phyloP scores from a whole-genome alignment of 2,329 filamentous ascomycete genomes.

The Arthrobotrys entomopaga region DNA sequence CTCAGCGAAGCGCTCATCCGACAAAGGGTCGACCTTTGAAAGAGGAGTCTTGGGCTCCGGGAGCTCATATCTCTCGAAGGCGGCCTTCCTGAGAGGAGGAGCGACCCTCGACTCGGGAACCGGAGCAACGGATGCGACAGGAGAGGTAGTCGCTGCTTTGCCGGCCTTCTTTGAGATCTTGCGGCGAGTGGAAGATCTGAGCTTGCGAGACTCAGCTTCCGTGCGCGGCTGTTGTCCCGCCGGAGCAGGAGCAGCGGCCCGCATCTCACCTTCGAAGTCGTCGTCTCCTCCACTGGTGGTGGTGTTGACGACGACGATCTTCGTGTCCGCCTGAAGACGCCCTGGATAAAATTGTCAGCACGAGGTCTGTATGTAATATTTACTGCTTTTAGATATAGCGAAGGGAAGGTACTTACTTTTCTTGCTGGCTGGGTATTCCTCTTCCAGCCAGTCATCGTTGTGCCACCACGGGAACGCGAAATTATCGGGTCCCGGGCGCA shows the following conservation, averaged over 20 bases:
- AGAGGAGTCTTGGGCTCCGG: conserved; percentile 22
- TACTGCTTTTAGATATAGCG: background rate
- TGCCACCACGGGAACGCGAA: conserved; percentile 52
- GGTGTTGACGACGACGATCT: conserved; percentile 16
- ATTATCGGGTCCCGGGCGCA: conserved; percentile 47
- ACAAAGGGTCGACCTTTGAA: conserved; percentile 26
- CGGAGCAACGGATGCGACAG: background rate
- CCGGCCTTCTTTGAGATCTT: background rate
- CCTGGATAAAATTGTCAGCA: conserved; percentile 13
- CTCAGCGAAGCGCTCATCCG: conserved; percentile 35
- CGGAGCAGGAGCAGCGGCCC: no score
- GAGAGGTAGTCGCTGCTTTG: no score
- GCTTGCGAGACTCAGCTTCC: conserved; percentile 12
- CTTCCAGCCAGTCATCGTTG: conserved; percentile 29
- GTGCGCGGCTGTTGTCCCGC: no score
- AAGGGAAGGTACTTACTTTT: conserved; percentile 22
- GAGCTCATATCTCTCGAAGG: conserved; percentile 31
- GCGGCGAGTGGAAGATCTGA: conserved; percentile 26
- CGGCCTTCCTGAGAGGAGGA: conserved; percentile 5
- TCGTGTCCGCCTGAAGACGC: conserved; percentile 6
- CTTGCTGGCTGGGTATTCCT: background rate
- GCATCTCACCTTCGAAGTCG: background rate
- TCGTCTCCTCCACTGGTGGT: conserved; percentile 31
- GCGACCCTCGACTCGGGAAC: background rate
- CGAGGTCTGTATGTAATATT: background rate